A percentile compares a stretch with the other conserved stretches of the same genome.
These are phyloP conservation scores for Sporothrix euskadiensis DNA, from an alignment of 2,329 filamentous ascomycete species.

Conservation along the genomic window DNA sequence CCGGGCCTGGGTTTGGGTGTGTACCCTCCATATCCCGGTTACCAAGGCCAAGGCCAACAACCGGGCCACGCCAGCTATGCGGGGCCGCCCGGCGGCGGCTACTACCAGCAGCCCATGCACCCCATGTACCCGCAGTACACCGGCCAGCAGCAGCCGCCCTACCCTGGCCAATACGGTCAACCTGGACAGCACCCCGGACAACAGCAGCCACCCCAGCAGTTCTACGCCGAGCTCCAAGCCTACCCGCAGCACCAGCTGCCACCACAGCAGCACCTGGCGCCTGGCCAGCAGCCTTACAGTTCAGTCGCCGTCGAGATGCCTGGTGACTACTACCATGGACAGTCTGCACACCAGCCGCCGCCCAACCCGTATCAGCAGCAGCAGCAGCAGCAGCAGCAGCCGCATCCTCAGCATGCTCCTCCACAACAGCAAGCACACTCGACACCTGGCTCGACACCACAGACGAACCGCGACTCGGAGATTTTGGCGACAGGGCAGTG, in stretches of 20 bases:
- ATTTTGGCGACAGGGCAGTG: slow-evolving; percentile 42
- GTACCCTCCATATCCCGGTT: slow-evolving; percentile 24
- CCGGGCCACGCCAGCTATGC: slow-evolving; percentile 26
- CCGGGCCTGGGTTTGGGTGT: neutral
- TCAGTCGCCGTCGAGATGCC: slow-evolving; percentile 43
- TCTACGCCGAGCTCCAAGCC: slow-evolving; percentile 45
- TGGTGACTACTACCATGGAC: slow-evolving; percentile 51
- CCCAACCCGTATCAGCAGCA: slow-evolving; percentile 14
- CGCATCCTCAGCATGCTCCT: neutral
- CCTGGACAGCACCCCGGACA: slow-evolving; percentile 27
- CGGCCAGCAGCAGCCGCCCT: neutral
- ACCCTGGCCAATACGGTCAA: neutral
- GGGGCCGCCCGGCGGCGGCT: slow-evolving; percentile 31
- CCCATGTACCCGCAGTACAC: slow-evolving; percentile 21
- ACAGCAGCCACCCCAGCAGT: slow-evolving; percentile 6
- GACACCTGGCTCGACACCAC: neutral
- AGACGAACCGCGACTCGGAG: slow-evolving; percentile 37
- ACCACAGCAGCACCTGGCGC: slow-evolving; percentile 22
- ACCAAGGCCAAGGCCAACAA: neutral
- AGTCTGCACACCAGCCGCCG: slow-evolving; percentile 33
- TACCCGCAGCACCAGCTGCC: slow-evolving; percentile 28
- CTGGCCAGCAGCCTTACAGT: slow-evolving; percentile 19
- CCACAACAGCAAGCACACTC: neutral
- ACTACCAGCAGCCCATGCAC: slow-evolving; percentile 35
- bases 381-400: slow-evolving; percentile 36